A percentile compares a stretch with the other conserved stretches of the same genome.
Evolutionary conservation across 2,329 filamentous ascomycete genomes (phyloP).

Genomic region (Dactylellina leptospora): DNA sequence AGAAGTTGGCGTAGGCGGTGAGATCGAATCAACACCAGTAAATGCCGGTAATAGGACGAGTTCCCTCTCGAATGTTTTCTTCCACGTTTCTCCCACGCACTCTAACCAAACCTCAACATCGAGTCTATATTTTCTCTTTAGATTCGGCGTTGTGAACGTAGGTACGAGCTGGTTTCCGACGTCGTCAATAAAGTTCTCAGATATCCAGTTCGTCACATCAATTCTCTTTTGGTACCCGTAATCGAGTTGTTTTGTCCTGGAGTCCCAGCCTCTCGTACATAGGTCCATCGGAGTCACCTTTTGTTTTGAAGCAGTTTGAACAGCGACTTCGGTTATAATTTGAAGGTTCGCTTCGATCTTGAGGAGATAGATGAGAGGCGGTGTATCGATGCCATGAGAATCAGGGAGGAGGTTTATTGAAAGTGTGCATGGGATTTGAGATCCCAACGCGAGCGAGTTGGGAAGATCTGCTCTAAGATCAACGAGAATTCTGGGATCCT

Average conservation of each 20-base stretch:
- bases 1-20: conserved; percentile 7
- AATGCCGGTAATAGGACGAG: conserved; percentile 35
- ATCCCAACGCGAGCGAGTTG: conserved; percentile 23
- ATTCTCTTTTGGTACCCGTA: conserved; percentile 41
- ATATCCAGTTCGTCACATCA: conserved; percentile 37
- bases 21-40: neutral
- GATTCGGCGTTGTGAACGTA: conserved; percentile 34
- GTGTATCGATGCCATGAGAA: conserved; percentile 24
- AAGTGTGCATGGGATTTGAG: conserved; percentile 14
- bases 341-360: conserved; percentile 36
- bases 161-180: conserved; percentile 45
- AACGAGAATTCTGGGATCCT: conserved; percentile 40
- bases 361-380: conserved; percentile 35
- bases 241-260: conserved; percentile 24
- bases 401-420: conserved; percentile 37
- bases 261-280: conserved; percentile 23
- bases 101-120: conserved; percentile 41
- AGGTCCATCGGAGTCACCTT: conserved; percentile 37
- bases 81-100: conserved; percentile 43
- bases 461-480: conserved; percentile 36
- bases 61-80: conserved; percentile 46
- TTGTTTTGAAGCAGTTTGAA: conserved; percentile 13
- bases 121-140: conserved; percentile 36
- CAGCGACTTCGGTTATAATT: conserved; percentile 38
- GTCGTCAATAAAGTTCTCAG: conserved; percentile 39